Conservation (phyloP, 2,329 filamentous ascomycete genomes). For the Penicillium oxalicum region DNA sequence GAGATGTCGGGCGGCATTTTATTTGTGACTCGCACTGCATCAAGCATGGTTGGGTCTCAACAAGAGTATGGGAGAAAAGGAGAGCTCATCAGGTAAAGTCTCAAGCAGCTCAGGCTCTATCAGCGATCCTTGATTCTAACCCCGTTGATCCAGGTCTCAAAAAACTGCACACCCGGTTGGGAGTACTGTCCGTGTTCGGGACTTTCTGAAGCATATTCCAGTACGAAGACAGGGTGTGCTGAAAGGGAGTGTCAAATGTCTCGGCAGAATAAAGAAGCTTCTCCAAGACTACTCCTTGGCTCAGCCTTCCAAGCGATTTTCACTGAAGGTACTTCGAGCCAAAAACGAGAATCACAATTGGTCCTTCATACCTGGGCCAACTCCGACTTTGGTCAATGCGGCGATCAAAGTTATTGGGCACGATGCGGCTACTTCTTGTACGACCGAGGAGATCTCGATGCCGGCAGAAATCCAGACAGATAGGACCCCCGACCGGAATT, state of each 20-base stretch:
- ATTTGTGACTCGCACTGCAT: constrained; percentile 53
- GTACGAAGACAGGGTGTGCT: constrained; percentile 53
- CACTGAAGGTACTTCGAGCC: constrained; percentile 50
- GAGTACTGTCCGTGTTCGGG: constrained; percentile 52
- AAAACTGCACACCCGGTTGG: constrained; percentile 53
- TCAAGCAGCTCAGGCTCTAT: not conserved
- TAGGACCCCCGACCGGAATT: constrained; percentile 7
- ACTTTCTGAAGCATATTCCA: constrained; percentile 54
- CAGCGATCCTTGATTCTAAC: not conserved
- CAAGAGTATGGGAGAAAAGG: constrained; percentile 50
- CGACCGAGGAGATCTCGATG: constrained; percentile 25
- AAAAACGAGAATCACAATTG: constrained; percentile 59
- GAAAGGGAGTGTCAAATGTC: constrained; percentile 46
- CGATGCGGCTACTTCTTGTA: constrained; percentile 49
- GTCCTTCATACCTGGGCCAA: constrained; percentile 51
- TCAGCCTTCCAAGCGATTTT: constrained; percentile 51
- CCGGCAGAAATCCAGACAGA: constrained; percentile 12
- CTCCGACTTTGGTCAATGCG: constrained; percentile 47
- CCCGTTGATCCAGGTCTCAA: constrained; percentile 20
- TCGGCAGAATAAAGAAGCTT: constrained; percentile 48
- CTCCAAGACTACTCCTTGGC: constrained; percentile 57
- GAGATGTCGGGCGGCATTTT: constrained; percentile 50
- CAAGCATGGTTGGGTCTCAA: constrained; percentile 49
- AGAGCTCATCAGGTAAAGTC: constrained; percentile 40
- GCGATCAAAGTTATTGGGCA: constrained; percentile 52